Conservation (phyloP, 31 red algal genomes). For the Porphyra umbilicalis region DNA sequence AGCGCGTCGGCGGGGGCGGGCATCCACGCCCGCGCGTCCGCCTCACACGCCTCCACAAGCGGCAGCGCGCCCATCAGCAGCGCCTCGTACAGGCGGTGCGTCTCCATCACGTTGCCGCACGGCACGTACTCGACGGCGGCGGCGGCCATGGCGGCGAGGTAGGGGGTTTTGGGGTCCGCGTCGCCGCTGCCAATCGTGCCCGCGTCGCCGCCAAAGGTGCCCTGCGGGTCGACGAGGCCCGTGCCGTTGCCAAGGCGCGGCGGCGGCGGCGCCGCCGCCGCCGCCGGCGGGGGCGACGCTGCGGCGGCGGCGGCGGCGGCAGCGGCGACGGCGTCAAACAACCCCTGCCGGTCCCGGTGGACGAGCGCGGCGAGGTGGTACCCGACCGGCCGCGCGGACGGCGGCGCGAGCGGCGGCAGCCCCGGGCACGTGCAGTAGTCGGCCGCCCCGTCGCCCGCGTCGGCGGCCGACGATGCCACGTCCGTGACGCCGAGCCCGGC, state of each 20-base stretch:
- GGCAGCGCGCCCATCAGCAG: neutral
- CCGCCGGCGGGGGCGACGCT: neutral
- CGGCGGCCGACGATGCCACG: constrained; percentile 21
- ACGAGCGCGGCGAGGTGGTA: constrained; percentile 21
- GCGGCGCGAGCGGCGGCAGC: neutral
- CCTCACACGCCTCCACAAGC: neutral
- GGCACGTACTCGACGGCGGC: constrained; percentile 50
- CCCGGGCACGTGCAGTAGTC: neutral
- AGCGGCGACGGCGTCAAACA: constrained; percentile 11
- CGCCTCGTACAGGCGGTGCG: constrained; percentile 25
- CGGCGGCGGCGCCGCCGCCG: neutral
- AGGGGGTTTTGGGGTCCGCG: constrained; percentile 26
- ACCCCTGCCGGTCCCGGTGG: constrained; percentile 32
- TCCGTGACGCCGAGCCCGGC: constrained; percentile 1
- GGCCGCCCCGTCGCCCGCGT: neutral
- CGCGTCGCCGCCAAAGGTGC: constrained; percentile 41
- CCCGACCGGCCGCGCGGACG: constrained; percentile 2
- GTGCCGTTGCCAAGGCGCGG: constrained; percentile 1
- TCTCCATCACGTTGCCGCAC: constrained; percentile 68
- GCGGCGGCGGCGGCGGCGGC: neutral
- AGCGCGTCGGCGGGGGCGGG: neutral
- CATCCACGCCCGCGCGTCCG: neutral
- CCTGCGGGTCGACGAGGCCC: constrained; percentile 14
- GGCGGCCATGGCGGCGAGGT: constrained; percentile 22
- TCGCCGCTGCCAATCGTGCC: constrained; percentile 2